Evolutionary conservation across 148 eudicot genomes (phyloP).

Genomic region (Nepenthes mirabilis): DNA sequence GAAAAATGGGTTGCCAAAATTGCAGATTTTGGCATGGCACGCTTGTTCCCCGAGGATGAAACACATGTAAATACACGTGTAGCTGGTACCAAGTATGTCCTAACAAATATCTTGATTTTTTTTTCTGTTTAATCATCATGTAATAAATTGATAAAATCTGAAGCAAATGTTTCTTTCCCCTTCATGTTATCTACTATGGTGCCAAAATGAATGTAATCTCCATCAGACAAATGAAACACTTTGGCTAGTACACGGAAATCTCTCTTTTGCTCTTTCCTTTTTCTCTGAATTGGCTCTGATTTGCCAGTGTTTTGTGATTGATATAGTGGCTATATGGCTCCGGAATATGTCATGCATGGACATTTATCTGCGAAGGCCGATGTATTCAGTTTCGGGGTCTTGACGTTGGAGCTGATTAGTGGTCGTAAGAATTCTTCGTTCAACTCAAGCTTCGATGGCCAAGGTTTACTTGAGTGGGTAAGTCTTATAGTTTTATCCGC

Average conservation of each 20-base stretch:
- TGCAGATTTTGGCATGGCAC: conserved; percentile 96
- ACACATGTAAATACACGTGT: conserved; percentile 80
- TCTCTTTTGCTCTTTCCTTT: not conserved
- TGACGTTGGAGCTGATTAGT: conserved; percentile 68
- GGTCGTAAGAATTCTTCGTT: conserved; percentile 49
- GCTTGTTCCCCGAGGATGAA: conserved; percentile 71
- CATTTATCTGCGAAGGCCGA: conserved; percentile 64
- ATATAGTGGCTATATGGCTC: conserved; percentile 92
- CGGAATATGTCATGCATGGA: conserved; percentile 79
- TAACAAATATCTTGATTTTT: not conserved
- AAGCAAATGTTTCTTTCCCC: no score
- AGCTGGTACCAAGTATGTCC: conserved; percentile 84
- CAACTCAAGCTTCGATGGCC: not conserved
- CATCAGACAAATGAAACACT: no score
- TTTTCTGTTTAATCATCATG: not conserved
- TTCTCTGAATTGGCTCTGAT: not conserved
- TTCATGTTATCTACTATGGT: no score
- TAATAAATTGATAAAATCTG: no score
- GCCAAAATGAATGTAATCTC: no score
- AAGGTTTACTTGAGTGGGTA: not conserved
- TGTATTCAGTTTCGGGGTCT: conserved; percentile 83
- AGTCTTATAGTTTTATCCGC: not conserved
- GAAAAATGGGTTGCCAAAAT: conserved; percentile 83
- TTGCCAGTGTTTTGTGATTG: conserved; percentile 4
- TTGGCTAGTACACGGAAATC: no score